These are phyloP conservation scores for Aureobasidium zeae DNA, from an alignment of 2,329 filamentous ascomycete species.

Conservation along the genomic window DNA sequence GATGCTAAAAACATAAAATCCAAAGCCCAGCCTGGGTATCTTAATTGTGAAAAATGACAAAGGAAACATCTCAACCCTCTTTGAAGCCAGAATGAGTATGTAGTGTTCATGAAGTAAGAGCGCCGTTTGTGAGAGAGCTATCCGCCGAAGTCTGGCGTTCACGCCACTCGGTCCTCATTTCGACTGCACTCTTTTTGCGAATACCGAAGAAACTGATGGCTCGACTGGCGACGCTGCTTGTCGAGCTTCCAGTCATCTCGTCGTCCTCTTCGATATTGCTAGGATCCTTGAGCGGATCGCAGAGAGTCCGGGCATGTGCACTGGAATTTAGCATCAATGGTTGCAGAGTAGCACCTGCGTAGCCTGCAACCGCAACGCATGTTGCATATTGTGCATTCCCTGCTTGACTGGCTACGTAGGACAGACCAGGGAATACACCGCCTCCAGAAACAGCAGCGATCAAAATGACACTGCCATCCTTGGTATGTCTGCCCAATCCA, in stretches of 20 bases:
- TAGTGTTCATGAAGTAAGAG: not conserved
- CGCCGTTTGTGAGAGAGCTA: not conserved
- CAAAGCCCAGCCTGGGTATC: slow-evolving; percentile 13
- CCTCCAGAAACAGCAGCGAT: slow-evolving; percentile 48
- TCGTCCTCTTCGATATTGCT: not conserved
- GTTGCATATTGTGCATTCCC: slow-evolving; percentile 41
- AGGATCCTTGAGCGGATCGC: slow-evolving; percentile 28
- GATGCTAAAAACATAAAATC: slow-evolving; percentile 3
- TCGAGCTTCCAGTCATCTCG: slow-evolving; percentile 21
- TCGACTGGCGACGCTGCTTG: slow-evolving; percentile 24
- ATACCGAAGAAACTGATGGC: slow-evolving; percentile 27
- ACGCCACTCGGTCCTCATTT: slow-evolving; percentile 15
- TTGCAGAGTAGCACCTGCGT: slow-evolving; percentile 43
- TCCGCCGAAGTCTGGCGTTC: slow-evolving; percentile 13
- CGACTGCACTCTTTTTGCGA: slow-evolving; percentile 20
- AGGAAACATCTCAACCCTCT: no score
- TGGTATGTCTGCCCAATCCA: slow-evolving; percentile 49
- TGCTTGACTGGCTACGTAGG: slow-evolving; percentile 36
- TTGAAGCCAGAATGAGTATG: not conserved
- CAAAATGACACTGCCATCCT: slow-evolving; percentile 45
- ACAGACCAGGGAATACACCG: slow-evolving; percentile 47
- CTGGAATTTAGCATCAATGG: slow-evolving; percentile 45
- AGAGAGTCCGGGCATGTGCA: slow-evolving; percentile 40
- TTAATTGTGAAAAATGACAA: not conserved
- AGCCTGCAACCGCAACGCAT: slow-evolving; percentile 45